These are phyloP conservation scores for Colletotrichum sp. DNA, from an alignment of 2,329 filamentous ascomycete species.

Conservation along the genomic window DNA sequence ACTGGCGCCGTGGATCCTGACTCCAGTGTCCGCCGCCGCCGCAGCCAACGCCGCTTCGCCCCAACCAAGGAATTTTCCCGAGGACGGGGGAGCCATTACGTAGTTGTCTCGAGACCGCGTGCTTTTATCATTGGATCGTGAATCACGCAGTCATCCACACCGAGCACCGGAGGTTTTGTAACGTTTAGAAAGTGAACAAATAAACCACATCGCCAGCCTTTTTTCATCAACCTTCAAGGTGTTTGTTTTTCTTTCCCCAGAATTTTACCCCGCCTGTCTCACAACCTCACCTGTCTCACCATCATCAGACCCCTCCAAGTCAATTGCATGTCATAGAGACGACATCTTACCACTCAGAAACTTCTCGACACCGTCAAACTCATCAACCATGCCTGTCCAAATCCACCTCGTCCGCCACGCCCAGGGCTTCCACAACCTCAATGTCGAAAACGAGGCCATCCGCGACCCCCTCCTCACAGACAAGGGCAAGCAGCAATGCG, in stretches of 20 bases:
- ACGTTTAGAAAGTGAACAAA: not conserved
- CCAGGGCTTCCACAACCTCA: conserved; percentile 83
- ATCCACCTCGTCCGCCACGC: conserved; percentile 77
- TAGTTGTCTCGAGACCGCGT: not conserved
- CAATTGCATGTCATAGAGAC: not conserved
- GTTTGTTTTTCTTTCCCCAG: not conserved
- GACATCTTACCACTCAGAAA: not conserved
- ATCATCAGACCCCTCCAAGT: not conserved
- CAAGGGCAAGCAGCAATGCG: conserved; percentile 79
- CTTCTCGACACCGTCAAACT: not conserved
- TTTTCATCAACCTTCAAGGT: not conserved
- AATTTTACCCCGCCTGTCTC: not conserved
- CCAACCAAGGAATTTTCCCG: conserved; percentile 1
- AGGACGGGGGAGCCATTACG: not conserved
- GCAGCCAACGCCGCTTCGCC: not conserved
- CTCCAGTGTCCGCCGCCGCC: not conserved
- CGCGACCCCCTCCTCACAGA: conserved; percentile 81
- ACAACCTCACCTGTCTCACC: not conserved
- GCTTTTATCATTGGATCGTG: conserved; percentile 7
- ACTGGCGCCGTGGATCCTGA: not conserved
- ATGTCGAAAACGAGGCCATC: conserved; percentile 69
- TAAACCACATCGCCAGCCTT: not conserved
- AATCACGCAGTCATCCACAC: not conserved
- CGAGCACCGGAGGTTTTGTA: not conserved
- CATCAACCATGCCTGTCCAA: conserved; percentile 51